These are phyloP conservation scores for Aeminium ludgeri DNA, from an alignment of 495 filamentous ascomycete species.

Conservation along the genomic window DNA sequence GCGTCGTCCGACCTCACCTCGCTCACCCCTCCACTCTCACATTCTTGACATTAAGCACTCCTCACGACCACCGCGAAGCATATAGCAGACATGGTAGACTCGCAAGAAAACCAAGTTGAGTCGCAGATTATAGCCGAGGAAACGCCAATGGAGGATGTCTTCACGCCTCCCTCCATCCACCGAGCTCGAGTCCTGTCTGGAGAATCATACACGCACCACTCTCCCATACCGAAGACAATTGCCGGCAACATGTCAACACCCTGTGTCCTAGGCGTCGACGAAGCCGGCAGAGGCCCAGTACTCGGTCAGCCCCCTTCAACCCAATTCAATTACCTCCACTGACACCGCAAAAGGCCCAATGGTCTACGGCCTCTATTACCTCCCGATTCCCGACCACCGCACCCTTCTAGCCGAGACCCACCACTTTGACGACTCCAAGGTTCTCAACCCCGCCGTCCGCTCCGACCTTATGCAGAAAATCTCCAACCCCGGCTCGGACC, in stretches of 20 bases:
- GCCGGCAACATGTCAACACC: slow-evolving; percentile 31
- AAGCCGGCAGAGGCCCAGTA: slow-evolving; percentile 89
- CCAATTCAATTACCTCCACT: not conserved
- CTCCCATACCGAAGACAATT: slow-evolving; percentile 40
- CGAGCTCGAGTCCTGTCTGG: slow-evolving; percentile 43
- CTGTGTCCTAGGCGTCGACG: slow-evolving; percentile 77
- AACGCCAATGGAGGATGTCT: slow-evolving; percentile 39
- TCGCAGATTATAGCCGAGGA: slow-evolving; percentile 35
- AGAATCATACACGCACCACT: slow-evolving; percentile 71
- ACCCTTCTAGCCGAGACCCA: slow-evolving; percentile 58
- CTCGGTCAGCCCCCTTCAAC: slow-evolving; percentile 32
- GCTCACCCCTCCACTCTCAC: no score
- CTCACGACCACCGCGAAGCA: no score
- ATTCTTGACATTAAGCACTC: no score
- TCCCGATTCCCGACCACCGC: slow-evolving; percentile 49
- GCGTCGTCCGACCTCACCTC: no score
- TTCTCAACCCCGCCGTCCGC: slow-evolving; percentile 56
- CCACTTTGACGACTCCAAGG: slow-evolving; percentile 86
- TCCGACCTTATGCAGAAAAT: slow-evolving; percentile 57
- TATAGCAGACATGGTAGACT: slow-evolving; percentile 7
- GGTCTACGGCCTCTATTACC: slow-evolving; percentile 87
- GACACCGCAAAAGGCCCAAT: slow-evolving; percentile 45
- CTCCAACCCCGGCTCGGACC: slow-evolving; percentile 46
- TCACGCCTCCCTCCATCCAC: slow-evolving; percentile 64
- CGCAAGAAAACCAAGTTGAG: slow-evolving; percentile 4